These are phyloP conservation scores for Paramarasmius palmivorus DNA, from an alignment of 1,284 basidiomycete species.

Conservation along the genomic window DNA sequence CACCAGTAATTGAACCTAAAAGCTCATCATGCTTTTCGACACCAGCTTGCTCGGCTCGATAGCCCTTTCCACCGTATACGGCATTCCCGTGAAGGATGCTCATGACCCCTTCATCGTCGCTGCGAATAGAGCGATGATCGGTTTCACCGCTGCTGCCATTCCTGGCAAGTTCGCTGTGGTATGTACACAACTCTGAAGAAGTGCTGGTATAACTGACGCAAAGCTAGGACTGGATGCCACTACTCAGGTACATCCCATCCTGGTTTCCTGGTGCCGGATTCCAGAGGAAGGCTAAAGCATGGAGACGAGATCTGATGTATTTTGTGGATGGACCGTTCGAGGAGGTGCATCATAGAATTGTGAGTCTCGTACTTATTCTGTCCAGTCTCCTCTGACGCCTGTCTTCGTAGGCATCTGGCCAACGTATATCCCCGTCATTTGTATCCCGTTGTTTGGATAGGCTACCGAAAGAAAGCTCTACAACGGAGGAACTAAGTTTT, in stretches of 20 bases:
- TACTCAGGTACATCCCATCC: slow-evolving; percentile 35
- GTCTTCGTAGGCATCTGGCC: neutral
- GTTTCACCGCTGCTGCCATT: neutral
- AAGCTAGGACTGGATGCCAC: slow-evolving; percentile 30
- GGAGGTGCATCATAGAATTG: slow-evolving; percentile 27
- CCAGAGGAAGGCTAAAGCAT: slow-evolving; percentile 30
- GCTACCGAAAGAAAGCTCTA: neutral
- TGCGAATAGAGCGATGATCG: neutral
- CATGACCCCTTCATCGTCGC: neutral
- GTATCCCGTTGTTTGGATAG: neutral
- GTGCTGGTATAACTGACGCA: neutral
- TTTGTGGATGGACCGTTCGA: slow-evolving; percentile 38
- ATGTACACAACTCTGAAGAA: too few relatives aligned
- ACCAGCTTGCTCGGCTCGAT: too few relatives aligned
- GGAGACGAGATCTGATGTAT: slow-evolving; percentile 32
- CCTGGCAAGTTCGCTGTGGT: slow-evolving; percentile 3
- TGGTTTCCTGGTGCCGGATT: slow-evolving; percentile 39
- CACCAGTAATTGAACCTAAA: too few relatives aligned
- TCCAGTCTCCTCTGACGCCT: neutral
- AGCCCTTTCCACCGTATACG: neutral
- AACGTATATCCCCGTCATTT: neutral
- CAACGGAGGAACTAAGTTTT: neutral
- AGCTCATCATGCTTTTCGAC: too few relatives aligned
- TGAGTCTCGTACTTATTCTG: slow-evolving; percentile 13
- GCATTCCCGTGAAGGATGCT: neutral